Conservation (phyloP, 129 eudicot species). For the Mikania micrantha region DNA sequence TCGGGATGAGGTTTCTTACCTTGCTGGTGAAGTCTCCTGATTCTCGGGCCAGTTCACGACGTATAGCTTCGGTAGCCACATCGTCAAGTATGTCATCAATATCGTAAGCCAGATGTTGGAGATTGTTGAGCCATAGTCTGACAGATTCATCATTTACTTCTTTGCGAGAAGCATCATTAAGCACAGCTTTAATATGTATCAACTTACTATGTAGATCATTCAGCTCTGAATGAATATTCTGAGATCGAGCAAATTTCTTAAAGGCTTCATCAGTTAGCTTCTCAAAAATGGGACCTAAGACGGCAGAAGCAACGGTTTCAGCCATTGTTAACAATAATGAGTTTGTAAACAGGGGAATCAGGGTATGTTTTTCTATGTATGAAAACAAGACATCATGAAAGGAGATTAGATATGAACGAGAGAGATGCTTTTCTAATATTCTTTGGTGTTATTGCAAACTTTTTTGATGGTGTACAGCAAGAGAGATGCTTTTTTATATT, state of each 20-base stretch:
- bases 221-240: not conserved
- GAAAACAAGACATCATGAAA: too few relatives aligned
- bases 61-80: not conserved
- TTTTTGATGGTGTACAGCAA: too few relatives aligned
- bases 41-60: not conserved
- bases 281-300: not conserved
- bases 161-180: not conserved
- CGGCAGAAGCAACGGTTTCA: not conserved
- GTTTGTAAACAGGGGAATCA: too few relatives aligned
- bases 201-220: not conserved
- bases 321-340: not conserved
- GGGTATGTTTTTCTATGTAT: too few relatives aligned
- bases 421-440: too few relatives aligned
- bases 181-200: not conserved
- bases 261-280: conserved; percentile 1
- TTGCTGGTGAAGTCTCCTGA: not conserved
- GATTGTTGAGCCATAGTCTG: not conserved
- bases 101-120: not conserved
- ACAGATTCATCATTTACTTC: not conserved
- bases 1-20: conserved; percentile 1
- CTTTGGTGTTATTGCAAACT: too few relatives aligned
- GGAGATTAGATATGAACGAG: too few relatives aligned
- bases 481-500: too few relatives aligned
- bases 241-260: not conserved
- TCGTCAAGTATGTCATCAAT: not conserved